Percentiles rank a stretch among this genome's conserved stretches.
phyloP scores from a whole-genome alignment of 768 basidiomycete species.

The Phlebiopsis flavidoalba region DNA sequence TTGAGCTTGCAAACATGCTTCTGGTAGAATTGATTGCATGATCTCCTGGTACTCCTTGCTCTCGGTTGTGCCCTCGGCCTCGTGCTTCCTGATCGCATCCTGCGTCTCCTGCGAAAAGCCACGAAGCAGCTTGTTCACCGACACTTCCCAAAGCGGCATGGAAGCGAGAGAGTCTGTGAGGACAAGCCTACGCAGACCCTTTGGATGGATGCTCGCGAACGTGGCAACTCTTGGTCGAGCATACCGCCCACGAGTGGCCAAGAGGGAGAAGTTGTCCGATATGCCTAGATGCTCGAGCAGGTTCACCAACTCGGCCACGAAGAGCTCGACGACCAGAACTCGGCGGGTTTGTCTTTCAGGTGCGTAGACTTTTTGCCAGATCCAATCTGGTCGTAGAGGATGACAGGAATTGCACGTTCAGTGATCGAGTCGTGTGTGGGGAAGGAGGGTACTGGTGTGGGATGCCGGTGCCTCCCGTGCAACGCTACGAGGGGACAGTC shows the following conservation, averaged over 20 bases:
- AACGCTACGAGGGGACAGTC: not conserved
- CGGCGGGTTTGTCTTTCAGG: constrained; percentile 40
- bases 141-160: constrained; percentile 36
- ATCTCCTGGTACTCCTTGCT: constrained; percentile 41
- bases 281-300: constrained; percentile 41
- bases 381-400: constrained; percentile 53
- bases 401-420: constrained; percentile 35
- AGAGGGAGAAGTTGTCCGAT: constrained; percentile 34
- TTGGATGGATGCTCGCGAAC: constrained; percentile 37
- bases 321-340: constrained; percentile 51
- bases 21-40: constrained; percentile 34
- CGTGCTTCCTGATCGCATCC: constrained; percentile 28
- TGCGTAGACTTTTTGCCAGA: constrained; percentile 45
- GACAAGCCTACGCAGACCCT: constrained; percentile 40
- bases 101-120: constrained; percentile 34
- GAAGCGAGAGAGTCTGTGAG: constrained; percentile 40
- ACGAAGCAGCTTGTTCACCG: constrained; percentile 24
- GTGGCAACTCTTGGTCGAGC: constrained; percentile 35
- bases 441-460: not conserved
- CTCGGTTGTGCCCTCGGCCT: constrained; percentile 38
- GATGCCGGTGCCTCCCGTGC: not conserved
- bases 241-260: constrained; percentile 41
- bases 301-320: constrained; percentile 43
- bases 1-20: constrained; percentile 39
- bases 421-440: not conserved